These are phyloP conservation scores for Arthrinium puccinioides DNA, from an alignment of 2,329 filamentous ascomycete genomes.

Conservation along the genomic window DNA sequence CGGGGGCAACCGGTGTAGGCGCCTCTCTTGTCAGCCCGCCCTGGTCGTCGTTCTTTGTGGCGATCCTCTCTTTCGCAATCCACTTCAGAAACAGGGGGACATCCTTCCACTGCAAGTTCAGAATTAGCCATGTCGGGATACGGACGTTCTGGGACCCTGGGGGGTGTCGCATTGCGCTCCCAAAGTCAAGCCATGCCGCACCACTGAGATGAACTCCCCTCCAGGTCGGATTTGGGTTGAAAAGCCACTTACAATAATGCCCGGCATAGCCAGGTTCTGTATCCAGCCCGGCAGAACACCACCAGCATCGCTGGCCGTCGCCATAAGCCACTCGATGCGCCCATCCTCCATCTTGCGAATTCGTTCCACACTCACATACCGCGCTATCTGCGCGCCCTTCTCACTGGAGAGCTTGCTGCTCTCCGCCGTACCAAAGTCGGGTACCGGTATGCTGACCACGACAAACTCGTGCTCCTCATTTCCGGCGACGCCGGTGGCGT, in stretches of 20 bases:
- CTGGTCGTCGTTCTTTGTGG: conserved; percentile 7
- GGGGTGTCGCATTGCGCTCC: too few relatives aligned
- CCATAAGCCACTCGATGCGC: conserved; percentile 69
- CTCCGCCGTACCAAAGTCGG: conserved; percentile 28
- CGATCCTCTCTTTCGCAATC: conserved; percentile 40
- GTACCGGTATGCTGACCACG: conserved; percentile 49
- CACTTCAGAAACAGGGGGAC: conserved; percentile 62
- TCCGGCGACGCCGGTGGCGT: conserved; percentile 14
- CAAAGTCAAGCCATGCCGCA: too few relatives aligned
- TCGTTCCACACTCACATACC: conserved; percentile 60
- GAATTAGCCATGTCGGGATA: too few relatives aligned
- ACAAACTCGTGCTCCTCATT: conserved; percentile 37
- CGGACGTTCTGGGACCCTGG: too few relatives aligned
- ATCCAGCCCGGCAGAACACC: conserved; percentile 59
- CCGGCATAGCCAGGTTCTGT: conserved; percentile 57
- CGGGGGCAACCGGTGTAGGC: background rate
- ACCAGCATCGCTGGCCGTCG: conserved; percentile 63
- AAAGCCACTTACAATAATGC: too few relatives aligned
- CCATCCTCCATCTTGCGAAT: conserved; percentile 36
- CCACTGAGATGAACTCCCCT: too few relatives aligned
- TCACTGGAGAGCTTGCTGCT: conserved; percentile 28
- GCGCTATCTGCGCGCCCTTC: conserved; percentile 45
- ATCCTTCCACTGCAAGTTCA: too few relatives aligned
- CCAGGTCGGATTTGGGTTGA: too few relatives aligned
- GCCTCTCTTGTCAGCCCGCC: background rate